Evolutionary conservation across 805 yeast genomes (phyloP), one percentile per base, ranked within the genome.

Genomic region (Teunomyces gatunensis): DNA sequence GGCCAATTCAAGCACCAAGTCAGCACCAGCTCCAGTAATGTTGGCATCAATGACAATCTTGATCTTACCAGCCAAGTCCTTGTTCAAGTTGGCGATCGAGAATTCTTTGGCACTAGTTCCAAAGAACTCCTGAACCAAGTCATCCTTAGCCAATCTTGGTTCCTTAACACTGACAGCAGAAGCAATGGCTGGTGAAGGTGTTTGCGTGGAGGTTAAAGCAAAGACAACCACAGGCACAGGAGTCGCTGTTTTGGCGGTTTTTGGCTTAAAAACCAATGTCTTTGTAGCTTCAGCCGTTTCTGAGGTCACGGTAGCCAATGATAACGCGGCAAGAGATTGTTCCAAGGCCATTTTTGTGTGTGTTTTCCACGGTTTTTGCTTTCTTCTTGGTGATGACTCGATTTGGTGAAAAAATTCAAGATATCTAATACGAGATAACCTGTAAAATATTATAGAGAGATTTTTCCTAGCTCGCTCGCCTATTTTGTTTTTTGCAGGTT

Each of bases 91-190:
- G 46, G 85, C 87, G 48, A 82, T 64, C 20, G 86, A 73, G 53
- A 84, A 81, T 62, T 84, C 85, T 60, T 81, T 79, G 36, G 89
- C 77, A 21, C 78, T 51, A 32, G 76, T 71, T 33, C 72, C 68
- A 53, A 86, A 85, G 58, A 85, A 79, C 57, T 81, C 81, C 51
- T 75, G 73, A 42, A 89, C 84, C 56, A 89, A 75, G 47, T 85
- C 96, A 53, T 87, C 91, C 56, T 84, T 84, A 45, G 96, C 97
- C 59, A 89, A 73, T 68, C 96, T 80, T 54, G 95, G 95, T 51
- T 89, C 96, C 69, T 89, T 89, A 45, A 79, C 87, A 39, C 73
- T 75, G 10, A 89, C 85, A 36, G 81, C 76, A 47, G 76, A 73
- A 47, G 96, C 91, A 54, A 89, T 77, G 33, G 75, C 61, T 17